Conservation (phyloP, 2,329 filamentous ascomycete species). For the Didymella segeticola region DNA sequence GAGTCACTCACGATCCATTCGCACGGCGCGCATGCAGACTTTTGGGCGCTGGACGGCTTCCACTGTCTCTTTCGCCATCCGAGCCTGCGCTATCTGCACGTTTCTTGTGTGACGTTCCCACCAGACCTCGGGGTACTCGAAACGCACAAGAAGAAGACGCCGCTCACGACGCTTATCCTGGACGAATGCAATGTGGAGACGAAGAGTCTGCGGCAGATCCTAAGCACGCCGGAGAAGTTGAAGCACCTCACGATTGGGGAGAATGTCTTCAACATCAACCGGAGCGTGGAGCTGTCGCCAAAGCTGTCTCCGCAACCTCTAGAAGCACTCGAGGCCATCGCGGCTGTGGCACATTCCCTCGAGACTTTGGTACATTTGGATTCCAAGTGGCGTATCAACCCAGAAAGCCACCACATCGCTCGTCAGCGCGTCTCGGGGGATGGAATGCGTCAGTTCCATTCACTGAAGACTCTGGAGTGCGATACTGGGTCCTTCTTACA, state of each 20-base stretch:
- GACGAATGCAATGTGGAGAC: constrained; percentile 45
- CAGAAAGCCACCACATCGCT: constrained; percentile 20
- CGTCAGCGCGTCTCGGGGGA: constrained; percentile 28
- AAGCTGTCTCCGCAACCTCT: constrained; percentile 23
- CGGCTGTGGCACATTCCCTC: constrained; percentile 40
- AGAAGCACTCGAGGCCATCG: constrained; percentile 34
- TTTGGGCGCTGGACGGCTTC: constrained; percentile 41
- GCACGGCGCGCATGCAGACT: constrained; percentile 40
- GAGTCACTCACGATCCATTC: constrained; percentile 44
- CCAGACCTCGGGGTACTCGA: constrained; percentile 28
- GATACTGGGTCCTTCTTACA: constrained; percentile 43
- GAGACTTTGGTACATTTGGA: constrained; percentile 39
- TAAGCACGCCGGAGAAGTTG: constrained; percentile 38
- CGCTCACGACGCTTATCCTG: constrained; percentile 41
- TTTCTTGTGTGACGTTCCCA: constrained; percentile 41
- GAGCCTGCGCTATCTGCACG: constrained; percentile 38
- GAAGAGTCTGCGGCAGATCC: constrained; percentile 31
- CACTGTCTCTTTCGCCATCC: constrained; percentile 47
- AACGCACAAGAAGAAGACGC: constrained; percentile 29
- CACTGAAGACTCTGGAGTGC: constrained; percentile 37
- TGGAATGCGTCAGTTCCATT: constrained; percentile 42
- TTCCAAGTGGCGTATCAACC: constrained; percentile 28
- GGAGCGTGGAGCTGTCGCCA: constrained; percentile 17
- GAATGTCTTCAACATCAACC: constrained; percentile 38
- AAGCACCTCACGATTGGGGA: constrained; percentile 45